Conservation (phyloP, 1,284 basidiomycete genomes). For the Microbotryum silenes-acaulis region DNA sequence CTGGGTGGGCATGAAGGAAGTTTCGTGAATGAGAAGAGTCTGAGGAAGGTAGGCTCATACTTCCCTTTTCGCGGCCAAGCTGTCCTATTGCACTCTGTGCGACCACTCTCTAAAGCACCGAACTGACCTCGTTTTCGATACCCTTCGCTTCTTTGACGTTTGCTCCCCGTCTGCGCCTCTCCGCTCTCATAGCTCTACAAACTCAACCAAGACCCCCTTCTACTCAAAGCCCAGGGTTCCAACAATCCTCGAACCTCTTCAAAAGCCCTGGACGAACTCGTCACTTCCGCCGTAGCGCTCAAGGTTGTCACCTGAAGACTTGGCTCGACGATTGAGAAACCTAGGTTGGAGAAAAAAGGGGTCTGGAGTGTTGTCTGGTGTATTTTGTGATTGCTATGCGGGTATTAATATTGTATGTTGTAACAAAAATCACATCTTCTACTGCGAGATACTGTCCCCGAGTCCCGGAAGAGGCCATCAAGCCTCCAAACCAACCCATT, state of each 20-base stretch:
- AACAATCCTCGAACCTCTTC: conserved; percentile 42
- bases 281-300: conserved; percentile 67
- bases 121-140: neutral
- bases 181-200: conserved; percentile 59
- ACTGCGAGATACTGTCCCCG: too few species aligned
- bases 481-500: too few species aligned
- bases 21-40: conserved; percentile 43
- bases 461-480: too few species aligned
- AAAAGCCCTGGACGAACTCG: conserved; percentile 54
- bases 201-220: conserved; percentile 51
- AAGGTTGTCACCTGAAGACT: conserved; percentile 53
- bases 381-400: too few species aligned
- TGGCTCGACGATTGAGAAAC: too few species aligned
- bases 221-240: conserved; percentile 44
- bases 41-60: conserved; percentile 56
- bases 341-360: too few species aligned
- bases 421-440: too few species aligned
- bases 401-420: too few species aligned
- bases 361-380: too few species aligned
- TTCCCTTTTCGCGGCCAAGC: neutral
- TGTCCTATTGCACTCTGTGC: too few species aligned
- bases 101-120: neutral
- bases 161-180: neutral
- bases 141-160: neutral
- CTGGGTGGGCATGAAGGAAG: conserved; percentile 29